Evolutionary conservation across 805 yeast species (phyloP).

Genomic region (Naumovozyma castellii): DNA sequence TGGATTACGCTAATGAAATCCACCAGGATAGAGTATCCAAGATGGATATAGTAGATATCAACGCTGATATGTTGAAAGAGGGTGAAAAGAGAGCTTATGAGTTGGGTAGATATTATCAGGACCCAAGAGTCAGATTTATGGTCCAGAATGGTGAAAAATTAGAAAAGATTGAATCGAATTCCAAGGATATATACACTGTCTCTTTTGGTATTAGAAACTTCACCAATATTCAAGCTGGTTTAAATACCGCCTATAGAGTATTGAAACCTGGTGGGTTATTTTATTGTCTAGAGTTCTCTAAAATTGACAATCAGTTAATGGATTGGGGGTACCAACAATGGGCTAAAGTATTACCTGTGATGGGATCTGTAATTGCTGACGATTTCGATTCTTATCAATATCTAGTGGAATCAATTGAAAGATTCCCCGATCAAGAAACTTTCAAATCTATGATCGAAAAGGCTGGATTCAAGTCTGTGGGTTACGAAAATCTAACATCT

Average conservation of each 20-base stretch:
- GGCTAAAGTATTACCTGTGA: constrained; percentile 78
- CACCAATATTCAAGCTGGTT: constrained; percentile 87
- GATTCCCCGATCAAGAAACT: constrained; percentile 85
- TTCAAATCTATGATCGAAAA: constrained; percentile 86
- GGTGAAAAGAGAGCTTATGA: constrained; percentile 69
- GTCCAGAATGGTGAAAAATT: constrained; percentile 94
- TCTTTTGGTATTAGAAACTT: constrained; percentile 97
- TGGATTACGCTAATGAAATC: constrained; percentile 78
- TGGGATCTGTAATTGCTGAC: constrained; percentile 93
- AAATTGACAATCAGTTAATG: constrained; percentile 70
- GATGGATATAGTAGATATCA: constrained; percentile 91
- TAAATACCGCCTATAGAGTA: constrained; percentile 90
- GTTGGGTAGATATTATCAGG: constrained; percentile 44
- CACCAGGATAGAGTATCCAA: constrained; percentile 66
- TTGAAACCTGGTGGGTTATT: constrained; percentile 96
- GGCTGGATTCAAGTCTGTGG: constrained; percentile 91
- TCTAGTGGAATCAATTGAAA: constrained; percentile 85
- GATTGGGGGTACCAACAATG: constrained; percentile 77
- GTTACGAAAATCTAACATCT: constrained; percentile 88
- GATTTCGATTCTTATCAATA: constrained; percentile 95
- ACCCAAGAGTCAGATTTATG: constrained; percentile 59
- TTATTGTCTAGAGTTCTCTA: constrained; percentile 91
- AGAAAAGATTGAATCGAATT: constrained; percentile 73
- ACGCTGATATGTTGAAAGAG: constrained; percentile 90
- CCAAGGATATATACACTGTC: constrained; percentile 91